These are phyloP conservation scores for Sindora glabra DNA, from an alignment of 306 rosid species.

Conservation along the genomic window DNA sequence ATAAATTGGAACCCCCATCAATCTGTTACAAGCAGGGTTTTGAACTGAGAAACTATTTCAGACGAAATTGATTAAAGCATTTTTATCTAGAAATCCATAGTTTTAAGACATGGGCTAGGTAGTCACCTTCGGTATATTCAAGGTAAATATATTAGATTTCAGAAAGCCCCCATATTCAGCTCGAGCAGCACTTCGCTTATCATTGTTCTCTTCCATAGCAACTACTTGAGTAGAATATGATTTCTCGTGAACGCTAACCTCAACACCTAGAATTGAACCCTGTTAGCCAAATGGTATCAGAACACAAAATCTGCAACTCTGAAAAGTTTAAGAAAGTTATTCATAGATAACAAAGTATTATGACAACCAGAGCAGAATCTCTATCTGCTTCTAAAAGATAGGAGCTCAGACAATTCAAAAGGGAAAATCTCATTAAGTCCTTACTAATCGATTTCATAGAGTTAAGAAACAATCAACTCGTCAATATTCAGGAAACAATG, in stretches of 20 bases:
- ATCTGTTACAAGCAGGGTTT: slow-evolving; percentile 33
- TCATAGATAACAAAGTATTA: too few species aligned
- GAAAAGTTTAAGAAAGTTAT: too few species aligned
- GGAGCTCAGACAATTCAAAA: too few species aligned
- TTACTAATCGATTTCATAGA: too few species aligned
- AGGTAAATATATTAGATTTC: slow-evolving; percentile 45
- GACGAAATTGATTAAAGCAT: slow-evolving; percentile 1
- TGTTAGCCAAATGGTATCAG: slow-evolving; percentile 78
- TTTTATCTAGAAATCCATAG: not conserved
- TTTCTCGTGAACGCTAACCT: slow-evolving; percentile 41
- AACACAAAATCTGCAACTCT: slow-evolving; percentile 18
- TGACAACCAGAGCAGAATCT: not conserved
- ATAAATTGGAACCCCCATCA: slow-evolving; percentile 74
- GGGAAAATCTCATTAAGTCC: too few species aligned
- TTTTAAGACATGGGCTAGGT: too few species aligned
- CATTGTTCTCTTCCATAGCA: slow-evolving; percentile 40
- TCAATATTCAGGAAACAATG: too few species aligned
- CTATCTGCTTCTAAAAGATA: too few species aligned
- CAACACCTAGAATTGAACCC: slow-evolving; percentile 99
- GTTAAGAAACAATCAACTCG: too few species aligned
- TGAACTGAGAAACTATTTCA: not conserved
- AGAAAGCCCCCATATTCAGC: slow-evolving; percentile 51
- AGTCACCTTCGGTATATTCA: slow-evolving; percentile 64
- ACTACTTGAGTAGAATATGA: slow-evolving; percentile 53
- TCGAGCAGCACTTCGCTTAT: slow-evolving; percentile 3